A percentile compares a stretch with the other conserved stretches of the same genome.
These are phyloP conservation scores for Daldinia vernicosa DNA, from an alignment of 495 filamentous ascomycete species.

Conservation along the genomic window DNA sequence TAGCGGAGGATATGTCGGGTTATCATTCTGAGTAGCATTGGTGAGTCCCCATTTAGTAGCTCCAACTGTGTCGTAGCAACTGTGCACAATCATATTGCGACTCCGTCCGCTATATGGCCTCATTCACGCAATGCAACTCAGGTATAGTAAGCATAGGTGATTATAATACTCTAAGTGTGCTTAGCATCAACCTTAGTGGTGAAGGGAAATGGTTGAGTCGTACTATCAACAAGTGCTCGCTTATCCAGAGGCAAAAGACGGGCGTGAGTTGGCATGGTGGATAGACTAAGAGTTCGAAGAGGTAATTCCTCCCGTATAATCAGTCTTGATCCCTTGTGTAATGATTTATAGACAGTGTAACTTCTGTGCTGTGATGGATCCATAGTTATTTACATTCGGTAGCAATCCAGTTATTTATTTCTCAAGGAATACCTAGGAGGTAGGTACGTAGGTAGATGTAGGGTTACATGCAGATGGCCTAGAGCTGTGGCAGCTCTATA, in stretches of 20 bases:
- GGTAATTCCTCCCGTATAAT: background rate
- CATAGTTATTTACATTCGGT: background rate
- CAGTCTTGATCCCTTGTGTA: background rate
- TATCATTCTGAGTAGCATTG: background rate
- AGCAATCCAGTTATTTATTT: background rate
- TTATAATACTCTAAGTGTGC: background rate
- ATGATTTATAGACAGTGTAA: background rate
- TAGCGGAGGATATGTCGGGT: background rate
- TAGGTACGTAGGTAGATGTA: background rate
- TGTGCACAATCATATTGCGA: background rate
- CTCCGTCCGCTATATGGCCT: background rate
- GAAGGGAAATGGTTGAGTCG: background rate
- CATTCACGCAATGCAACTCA: background rate
- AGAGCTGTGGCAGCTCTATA: background rate
- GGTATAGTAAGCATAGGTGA: background rate
- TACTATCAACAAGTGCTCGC: no score
- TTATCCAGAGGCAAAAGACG: no score
- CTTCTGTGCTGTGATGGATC: background rate
- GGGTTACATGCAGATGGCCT: slow-evolving; percentile 27
- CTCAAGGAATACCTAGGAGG: background rate
- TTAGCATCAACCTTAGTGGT: background rate
- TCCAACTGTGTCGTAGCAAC: background rate
- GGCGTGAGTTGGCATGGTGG: background rate
- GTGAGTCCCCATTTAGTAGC: background rate
- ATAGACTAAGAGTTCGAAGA: background rate